These are phyloP conservation scores for Paramarasmius palmivorus DNA, from an alignment of 1,284 basidiomycete genomes.

Conservation along the genomic window DNA sequence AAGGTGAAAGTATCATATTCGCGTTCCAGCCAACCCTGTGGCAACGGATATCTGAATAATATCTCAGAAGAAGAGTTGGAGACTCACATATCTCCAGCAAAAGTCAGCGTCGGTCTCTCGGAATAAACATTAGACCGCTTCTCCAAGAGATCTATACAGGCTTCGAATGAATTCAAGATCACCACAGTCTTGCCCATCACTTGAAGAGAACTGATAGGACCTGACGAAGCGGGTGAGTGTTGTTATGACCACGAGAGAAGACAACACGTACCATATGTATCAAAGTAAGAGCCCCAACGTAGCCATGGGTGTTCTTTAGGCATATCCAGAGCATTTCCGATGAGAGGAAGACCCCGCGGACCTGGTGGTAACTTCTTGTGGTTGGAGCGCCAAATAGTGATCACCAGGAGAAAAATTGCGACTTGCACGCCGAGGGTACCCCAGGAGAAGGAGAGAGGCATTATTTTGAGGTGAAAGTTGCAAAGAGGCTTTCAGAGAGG, in stretches of 20 bases:
- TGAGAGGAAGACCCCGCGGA: slow-evolving; percentile 19
- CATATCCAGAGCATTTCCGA: slow-evolving; percentile 22
- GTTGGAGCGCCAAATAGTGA: no score
- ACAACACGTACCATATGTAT: slow-evolving; percentile 18
- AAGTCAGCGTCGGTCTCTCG: slow-evolving; percentile 25
- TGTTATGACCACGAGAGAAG: not conserved
- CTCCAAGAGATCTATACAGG: slow-evolving; percentile 26
- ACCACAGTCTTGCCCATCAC: slow-evolving; percentile 25
- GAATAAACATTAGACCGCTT: slow-evolving; percentile 26
- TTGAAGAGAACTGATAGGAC: slow-evolving; percentile 24
- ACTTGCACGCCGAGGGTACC: no score
- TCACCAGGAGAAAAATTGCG: no score
- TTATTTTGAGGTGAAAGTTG: no score
- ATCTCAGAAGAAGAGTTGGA: not conserved
- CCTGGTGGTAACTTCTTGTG: slow-evolving; percentile 17
- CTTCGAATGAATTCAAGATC: slow-evolving; percentile 28
- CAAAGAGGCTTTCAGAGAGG: no score
- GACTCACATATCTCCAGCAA: slow-evolving; percentile 23
- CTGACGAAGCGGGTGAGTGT: slow-evolving; percentile 9
- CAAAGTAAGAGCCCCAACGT: slow-evolving; percentile 19
- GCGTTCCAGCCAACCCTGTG: slow-evolving; percentile 28
- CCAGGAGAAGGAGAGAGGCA: no score
- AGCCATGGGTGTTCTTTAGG: slow-evolving; percentile 21
- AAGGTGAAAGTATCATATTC: slow-evolving; percentile 27
- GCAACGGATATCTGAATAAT: not conserved